Conservation (phyloP, 805 yeast genomes). For the Babjeviella inositovora region DNA sequence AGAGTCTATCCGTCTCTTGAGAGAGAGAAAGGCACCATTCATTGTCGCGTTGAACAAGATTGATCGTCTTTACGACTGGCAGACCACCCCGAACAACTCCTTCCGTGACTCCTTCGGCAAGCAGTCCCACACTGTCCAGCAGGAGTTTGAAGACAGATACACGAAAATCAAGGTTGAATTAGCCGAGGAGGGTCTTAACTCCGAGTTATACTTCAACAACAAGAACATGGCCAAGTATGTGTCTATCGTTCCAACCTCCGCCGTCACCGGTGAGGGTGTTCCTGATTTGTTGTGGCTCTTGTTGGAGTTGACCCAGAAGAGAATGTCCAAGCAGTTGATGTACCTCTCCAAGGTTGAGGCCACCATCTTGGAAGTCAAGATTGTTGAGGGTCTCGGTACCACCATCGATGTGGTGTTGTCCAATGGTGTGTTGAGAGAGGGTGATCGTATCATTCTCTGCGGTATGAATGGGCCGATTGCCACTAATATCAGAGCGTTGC, state of each 20-base stretch:
- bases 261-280: conserved; percentile 99
- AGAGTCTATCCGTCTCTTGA: conserved; percentile 79
- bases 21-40: conserved; percentile 97
- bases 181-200: conserved; percentile 96
- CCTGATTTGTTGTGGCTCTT: conserved; percentile 95
- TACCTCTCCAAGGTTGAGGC: conserved; percentile 90
- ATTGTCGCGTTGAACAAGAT: conserved; percentile 94
- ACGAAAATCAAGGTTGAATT: conserved; percentile 77
- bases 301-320: conserved; percentile 90
- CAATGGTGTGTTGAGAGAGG: conserved; percentile 91
- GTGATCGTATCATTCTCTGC: conserved; percentile 89
- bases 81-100: conserved; percentile 76
- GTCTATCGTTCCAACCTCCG: conserved; percentile 96
- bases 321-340: conserved; percentile 98
- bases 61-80: conserved; percentile 96
- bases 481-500: conserved; percentile 85
- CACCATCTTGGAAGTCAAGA: conserved; percentile 93
- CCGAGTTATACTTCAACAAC: conserved; percentile 92
- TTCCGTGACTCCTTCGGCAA: conserved; percentile 85
- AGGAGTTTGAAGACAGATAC: conserved; percentile 81
- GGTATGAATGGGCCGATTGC: conserved; percentile 98
- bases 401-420: conserved; percentile 95
- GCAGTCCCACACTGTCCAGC: conserved; percentile 74
- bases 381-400: conserved; percentile 95
- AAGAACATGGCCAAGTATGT: conserved; percentile 87